Conservation (phyloP, 75 land plant species). For the Pseudotsuga menziesii region DNA sequence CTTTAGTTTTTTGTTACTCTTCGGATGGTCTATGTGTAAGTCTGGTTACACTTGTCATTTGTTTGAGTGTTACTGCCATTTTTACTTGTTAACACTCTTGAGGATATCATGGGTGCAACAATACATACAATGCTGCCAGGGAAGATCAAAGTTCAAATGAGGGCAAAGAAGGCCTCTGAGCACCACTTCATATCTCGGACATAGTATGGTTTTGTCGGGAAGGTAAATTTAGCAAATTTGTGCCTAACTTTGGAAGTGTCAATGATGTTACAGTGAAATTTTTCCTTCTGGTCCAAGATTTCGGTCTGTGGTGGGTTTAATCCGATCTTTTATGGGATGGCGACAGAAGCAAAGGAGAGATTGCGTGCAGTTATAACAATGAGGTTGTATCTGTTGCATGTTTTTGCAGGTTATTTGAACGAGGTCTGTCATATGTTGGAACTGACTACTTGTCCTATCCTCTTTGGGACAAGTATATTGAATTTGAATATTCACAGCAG, state of each 20-base stretch:
- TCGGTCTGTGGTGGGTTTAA: slow-evolving; percentile 19
- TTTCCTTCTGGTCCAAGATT: slow-evolving; percentile 36
- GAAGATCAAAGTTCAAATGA: slow-evolving; percentile 74
- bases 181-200: slow-evolving; percentile 73
- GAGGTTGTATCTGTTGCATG: not conserved
- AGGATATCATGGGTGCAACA: slow-evolving; percentile 41
- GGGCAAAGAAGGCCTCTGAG: slow-evolving; percentile 69
- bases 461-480: slow-evolving; percentile 97
- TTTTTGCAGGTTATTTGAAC: slow-evolving; percentile 87
- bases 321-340: slow-evolving; percentile 25
- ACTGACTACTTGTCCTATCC: slow-evolving; percentile 84
- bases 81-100: slow-evolving; percentile 41
- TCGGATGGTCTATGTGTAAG: slow-evolving; percentile 22
- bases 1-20: not conserved
- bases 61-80: slow-evolving; percentile 19
- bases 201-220: slow-evolving; percentile 68
- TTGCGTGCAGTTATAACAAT: slow-evolving; percentile 13
- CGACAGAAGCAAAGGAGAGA: slow-evolving; percentile 4
- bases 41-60: slow-evolving; percentile 21
- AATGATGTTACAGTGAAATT: slow-evolving; percentile 51
- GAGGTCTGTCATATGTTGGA: slow-evolving; percentile 92
- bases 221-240: slow-evolving; percentile 88
- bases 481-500: slow-evolving; percentile 81
- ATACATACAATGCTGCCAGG: slow-evolving; percentile 65
- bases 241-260: slow-evolving; percentile 54